A percentile compares a stretch with the other conserved stretches of the same genome.
Evolutionary conservation across 1,284 basidiomycete genomes (phyloP).

Genomic region (Tilletia horrida): DNA sequence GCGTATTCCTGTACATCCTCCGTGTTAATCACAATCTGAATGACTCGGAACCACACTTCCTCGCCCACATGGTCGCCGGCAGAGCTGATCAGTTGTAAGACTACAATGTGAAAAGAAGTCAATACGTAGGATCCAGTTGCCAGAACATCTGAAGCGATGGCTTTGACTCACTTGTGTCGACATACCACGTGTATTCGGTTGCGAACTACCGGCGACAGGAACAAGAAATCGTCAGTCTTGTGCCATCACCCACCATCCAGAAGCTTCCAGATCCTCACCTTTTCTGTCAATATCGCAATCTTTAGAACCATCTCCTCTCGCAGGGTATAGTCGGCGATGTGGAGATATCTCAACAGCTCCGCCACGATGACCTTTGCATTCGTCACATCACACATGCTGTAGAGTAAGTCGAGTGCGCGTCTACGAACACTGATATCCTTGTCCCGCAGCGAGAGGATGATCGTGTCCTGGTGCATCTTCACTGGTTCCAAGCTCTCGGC

Average conservation of each 20-base stretch:
- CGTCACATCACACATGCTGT: constrained; percentile 96
- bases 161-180: constrained; percentile 28
- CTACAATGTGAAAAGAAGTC: constrained; percentile 62
- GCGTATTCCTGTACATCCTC: constrained; percentile 88
- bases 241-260: too few species aligned
- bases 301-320: constrained; percentile 98
- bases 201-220: constrained; percentile 64
- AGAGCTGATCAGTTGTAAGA: constrained; percentile 87
- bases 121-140: too few species aligned
- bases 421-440: constrained; percentile 95
- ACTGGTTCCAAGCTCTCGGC: constrained; percentile 78
- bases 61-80: constrained; percentile 98
- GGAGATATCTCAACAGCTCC: constrained; percentile 86
- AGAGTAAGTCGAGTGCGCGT: constrained; percentile 87
- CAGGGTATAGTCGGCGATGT: constrained; percentile 89
- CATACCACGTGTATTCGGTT: constrained; percentile 62
- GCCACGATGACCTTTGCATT: constrained; percentile 93
- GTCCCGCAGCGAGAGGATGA: constrained; percentile 88
- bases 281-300: constrained; percentile 95
- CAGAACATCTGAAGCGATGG: constrained; percentile 36
- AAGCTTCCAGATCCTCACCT: too few species aligned
- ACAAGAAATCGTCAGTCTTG: too few species aligned
- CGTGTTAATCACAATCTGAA: constrained; percentile 97
- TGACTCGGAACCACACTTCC: constrained; percentile 97
- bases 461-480: constrained; percentile 92